Conservation (phyloP, 2,329 filamentous ascomycete species). For the Zasmidium cellare region DNA sequence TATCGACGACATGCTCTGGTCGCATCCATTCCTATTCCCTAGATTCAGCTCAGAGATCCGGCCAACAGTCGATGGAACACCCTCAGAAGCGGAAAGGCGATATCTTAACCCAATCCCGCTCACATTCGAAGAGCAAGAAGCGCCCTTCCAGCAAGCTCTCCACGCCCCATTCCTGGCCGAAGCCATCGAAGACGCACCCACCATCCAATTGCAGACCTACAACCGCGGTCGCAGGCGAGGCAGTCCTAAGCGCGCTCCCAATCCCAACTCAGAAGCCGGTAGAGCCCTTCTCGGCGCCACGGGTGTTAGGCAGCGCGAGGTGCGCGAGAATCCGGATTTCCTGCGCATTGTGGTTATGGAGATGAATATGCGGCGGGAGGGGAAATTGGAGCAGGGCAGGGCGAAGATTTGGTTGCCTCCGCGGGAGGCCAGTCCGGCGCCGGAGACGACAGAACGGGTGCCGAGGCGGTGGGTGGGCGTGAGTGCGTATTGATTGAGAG, state of each 20-base stretch:
- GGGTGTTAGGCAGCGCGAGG: conserved; percentile 59
- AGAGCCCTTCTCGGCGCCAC: conserved; percentile 37
- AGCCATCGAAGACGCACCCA: conserved; percentile 46
- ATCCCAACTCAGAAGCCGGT: conserved; percentile 46
- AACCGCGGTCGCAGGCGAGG: conserved; percentile 33
- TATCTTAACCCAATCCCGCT: conserved; percentile 59
- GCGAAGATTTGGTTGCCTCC: conserved; percentile 64
- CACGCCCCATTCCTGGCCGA: conserved; percentile 35
- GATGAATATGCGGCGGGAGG: conserved; percentile 66
- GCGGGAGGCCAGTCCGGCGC: conserved; percentile 39
- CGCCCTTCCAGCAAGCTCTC: conserved; percentile 37
- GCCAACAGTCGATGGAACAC: conserved; percentile 54
- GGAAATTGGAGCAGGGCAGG: conserved; percentile 60
- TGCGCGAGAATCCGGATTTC: conserved; percentile 64
- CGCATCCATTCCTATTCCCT: conserved; percentile 59
- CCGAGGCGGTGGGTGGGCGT: conserved; percentile 33
- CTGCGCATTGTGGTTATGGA: conserved; percentile 64
- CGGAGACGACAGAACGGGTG: conserved; percentile 19
- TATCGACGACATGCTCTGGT: conserved; percentile 59
- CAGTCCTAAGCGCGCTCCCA: conserved; percentile 34
- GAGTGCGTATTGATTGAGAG: conserved; percentile 25
- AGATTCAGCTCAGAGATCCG: conserved; percentile 62
- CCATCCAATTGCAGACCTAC: conserved; percentile 66
- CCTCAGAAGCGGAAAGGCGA: conserved; percentile 58
- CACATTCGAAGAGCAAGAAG: conserved; percentile 39